A percentile compares a stretch with the other conserved stretches of the same genome.
These are phyloP conservation scores for Phanerodontia chrysosporium DNA, from an alignment of 768 basidiomycete species.

Conservation along the genomic window DNA sequence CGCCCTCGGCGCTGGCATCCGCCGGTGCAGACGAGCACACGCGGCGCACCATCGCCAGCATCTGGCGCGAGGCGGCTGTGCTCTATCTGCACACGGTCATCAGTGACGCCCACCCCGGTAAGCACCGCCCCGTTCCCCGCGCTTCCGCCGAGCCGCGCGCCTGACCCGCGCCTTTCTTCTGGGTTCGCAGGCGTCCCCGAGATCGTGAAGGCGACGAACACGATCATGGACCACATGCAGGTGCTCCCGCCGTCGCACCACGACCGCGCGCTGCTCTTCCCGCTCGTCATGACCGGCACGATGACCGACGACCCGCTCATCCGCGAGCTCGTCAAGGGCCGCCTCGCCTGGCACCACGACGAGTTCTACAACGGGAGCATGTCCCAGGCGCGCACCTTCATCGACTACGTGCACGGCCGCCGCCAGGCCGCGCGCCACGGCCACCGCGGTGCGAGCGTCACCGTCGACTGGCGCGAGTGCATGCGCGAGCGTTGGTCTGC, in stretches of 20 bases:
- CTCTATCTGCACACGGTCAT: constrained; percentile 70
- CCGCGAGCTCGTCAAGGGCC: constrained; percentile 39
- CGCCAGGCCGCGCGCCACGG: constrained; percentile 14
- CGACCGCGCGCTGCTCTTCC: constrained; percentile 69
- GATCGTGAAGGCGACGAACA: constrained; percentile 54
- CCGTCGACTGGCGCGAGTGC: constrained; percentile 25
- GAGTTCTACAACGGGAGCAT: constrained; percentile 23
- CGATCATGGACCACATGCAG: constrained; percentile 48
- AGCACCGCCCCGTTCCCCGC: constrained; percentile 19
- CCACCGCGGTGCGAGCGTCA: not conserved
- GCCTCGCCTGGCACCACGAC: constrained; percentile 17
- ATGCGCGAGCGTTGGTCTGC: constrained; percentile 20
- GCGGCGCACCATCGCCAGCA: constrained; percentile 43
- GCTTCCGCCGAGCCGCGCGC: constrained; percentile 2
- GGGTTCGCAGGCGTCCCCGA: constrained; percentile 59
- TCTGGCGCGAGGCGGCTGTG: constrained; percentile 63
- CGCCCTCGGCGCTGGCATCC: constrained; percentile 18
- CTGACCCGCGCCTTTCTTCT: not conserved
- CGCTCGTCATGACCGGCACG: constrained; percentile 69
- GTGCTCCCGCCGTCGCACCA: constrained; percentile 53
- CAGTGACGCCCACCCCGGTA: constrained; percentile 68
- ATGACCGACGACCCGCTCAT: constrained; percentile 56
- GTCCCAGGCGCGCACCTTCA: constrained; percentile 17
- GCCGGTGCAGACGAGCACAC: constrained; percentile 30
- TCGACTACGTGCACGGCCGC: constrained; percentile 21